Evolutionary conservation across 257 asterid genomes (phyloP).

Genomic region (Forsythia viridissima): DNA sequence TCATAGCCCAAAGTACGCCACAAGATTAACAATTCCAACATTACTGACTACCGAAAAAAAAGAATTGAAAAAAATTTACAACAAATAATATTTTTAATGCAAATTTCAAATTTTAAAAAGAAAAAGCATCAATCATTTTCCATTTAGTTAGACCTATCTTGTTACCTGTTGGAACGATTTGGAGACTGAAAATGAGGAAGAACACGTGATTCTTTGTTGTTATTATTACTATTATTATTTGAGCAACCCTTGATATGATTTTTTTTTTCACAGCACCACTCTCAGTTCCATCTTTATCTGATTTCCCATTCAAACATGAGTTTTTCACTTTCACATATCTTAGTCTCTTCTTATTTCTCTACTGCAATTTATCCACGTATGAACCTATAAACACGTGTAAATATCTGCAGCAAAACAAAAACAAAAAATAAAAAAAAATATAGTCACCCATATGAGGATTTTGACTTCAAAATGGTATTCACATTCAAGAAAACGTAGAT

Average conservation of each 20-base stretch:
- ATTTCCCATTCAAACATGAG: slow-evolving; percentile 46
- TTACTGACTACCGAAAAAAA: too few relatives aligned
- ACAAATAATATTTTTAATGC: too few relatives aligned
- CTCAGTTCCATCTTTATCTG: slow-evolving; percentile 36
- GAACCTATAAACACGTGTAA: background rate
- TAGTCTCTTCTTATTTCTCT: slow-evolving; percentile 81
- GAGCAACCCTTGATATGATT: slow-evolving; percentile 65
- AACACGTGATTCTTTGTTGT: slow-evolving; percentile 35
- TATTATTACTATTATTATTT: slow-evolving; percentile 29
- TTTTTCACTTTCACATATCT: slow-evolving; percentile 65
- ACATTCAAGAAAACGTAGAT: too few relatives aligned
- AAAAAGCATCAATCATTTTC: slow-evolving; percentile 17
- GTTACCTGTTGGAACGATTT: slow-evolving; percentile 64
- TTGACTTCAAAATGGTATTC: background rate
- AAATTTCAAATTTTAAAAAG: background rate
- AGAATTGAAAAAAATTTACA: background rate
- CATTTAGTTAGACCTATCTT: background rate
- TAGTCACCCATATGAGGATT: slow-evolving; percentile 29
- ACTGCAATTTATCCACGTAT: slow-evolving; percentile 62
- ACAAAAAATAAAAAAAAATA: too few relatives aligned
- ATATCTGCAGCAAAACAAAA: slow-evolving; percentile 28
- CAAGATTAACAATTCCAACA: too few relatives aligned
- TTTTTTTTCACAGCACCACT: slow-evolving; percentile 44
- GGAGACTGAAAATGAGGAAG: slow-evolving; percentile 60
- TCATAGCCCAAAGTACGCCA: too few relatives aligned